Base-by-base conservation (phyloP, 2,329 filamentous ascomycete genomes). In the Trichoderma citrinoviride region DNA sequence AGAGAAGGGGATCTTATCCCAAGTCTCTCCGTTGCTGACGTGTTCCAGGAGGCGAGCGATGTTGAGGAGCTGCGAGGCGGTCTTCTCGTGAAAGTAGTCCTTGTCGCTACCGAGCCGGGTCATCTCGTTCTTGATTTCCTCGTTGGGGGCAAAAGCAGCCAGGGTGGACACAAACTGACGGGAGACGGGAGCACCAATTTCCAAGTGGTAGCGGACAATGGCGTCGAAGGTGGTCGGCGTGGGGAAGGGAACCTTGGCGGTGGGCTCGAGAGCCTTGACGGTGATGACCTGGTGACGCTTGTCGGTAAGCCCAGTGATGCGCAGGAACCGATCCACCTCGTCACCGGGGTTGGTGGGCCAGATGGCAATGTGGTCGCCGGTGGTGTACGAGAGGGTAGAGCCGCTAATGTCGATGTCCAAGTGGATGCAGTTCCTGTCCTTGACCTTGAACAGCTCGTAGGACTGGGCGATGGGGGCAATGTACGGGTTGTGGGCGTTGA, bases 221-320 rank as follows among this genome's bases (percentile, higher is more conserved):
- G 94, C 90, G 79, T 98, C 94, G 78, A 94, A 98, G 2, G 95
- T 99, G 17, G 95, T 98, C 7, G 95, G 95, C 5, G 93, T 93
- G 19, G 96, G 96, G 82, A 99, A 98, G 7, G 95, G 95, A 52
- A 99, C 93, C 81, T 97, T 98, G 70, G 95, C 93, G 8, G 95
- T 98, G 49, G 93, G 88, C 78, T 99, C 96, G 46, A 97, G 86
- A 65, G 92, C 89, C 81, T 96, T 97, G 77, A 99, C 88, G 68
- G 86, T 88, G 77, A 99, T 88, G 65, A 98, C 94, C 1, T 83
- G 84, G 78, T 97, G 81, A 67, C 90, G 87, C 82, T 97, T 96
- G 27, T 87, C 83, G 56, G 82, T 80, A 46, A 97, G 85, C 68
- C 87, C 92, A 69, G 96, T 84, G 62, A 95, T 84, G 71, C 88